phyloP scores from a whole-genome alignment of 2,329 filamentous ascomycete genomes.

The Alternaria panax region DNA sequence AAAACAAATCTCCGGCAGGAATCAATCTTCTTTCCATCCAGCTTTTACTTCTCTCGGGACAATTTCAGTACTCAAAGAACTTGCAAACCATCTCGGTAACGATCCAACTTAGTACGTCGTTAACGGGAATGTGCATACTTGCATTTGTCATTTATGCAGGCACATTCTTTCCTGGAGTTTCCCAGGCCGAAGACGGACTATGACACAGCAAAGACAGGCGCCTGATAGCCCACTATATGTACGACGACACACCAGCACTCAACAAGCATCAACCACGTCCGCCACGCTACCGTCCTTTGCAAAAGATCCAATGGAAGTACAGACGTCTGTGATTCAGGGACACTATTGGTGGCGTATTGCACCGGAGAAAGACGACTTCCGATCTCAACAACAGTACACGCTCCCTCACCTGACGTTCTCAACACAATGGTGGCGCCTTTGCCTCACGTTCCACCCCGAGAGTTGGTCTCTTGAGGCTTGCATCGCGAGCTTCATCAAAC shows the following conservation, averaged over 20 bases:
- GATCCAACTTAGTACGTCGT: background rate
- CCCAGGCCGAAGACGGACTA: background rate
- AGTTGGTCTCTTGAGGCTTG: background rate
- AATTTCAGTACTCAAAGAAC: background rate
- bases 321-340: background rate
- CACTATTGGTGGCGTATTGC: background rate
- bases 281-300: background rate
- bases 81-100: background rate
- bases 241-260: background rate
- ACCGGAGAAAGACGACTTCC: background rate
- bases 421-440: constrained; percentile 2
- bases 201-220: background rate
- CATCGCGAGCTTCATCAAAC: background rate
- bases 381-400: background rate
- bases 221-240: background rate
- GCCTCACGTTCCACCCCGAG: background rate
- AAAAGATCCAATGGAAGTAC: background rate
- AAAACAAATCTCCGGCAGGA: background rate
- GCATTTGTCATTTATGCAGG: background rate
- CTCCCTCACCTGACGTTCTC: background rate
- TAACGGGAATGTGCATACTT: background rate
- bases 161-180: background rate
- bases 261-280: constrained; percentile 2
- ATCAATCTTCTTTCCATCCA: background rate
- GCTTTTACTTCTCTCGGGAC: background rate